A percentile compares a stretch with the other conserved stretches of the same genome.
These are phyloP conservation scores for Daldinia sp. DNA, from an alignment of 2,329 filamentous ascomycete genomes.

Conservation along the genomic window DNA sequence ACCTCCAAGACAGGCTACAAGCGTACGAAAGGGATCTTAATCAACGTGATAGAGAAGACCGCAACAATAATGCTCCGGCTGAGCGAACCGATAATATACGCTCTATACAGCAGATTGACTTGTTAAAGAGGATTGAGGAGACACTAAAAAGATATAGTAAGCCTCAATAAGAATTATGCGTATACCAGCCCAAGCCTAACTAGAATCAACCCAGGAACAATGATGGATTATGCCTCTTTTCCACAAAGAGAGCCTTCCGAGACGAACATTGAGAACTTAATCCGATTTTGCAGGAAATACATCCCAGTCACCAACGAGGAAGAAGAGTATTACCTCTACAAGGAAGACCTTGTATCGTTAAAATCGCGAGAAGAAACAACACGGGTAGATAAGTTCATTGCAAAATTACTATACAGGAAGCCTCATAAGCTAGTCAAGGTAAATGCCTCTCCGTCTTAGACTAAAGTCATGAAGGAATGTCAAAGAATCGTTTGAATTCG, in stretches of 20 bases:
- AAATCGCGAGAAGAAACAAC: constrained; percentile 19
- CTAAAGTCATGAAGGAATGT: neutral
- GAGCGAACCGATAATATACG: neutral
- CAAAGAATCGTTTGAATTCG: neutral
- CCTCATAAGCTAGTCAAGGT: constrained; percentile 18
- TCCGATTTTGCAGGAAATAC: constrained; percentile 7
- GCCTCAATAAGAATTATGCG: no score
- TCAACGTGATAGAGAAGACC: constrained; percentile 4
- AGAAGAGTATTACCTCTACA: constrained; percentile 18
- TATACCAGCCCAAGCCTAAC: neutral
- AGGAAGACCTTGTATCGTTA: constrained; percentile 20
- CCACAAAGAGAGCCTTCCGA: constrained; percentile 6
- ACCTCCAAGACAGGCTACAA: constrained; percentile 31
- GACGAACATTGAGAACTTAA: constrained; percentile 15
- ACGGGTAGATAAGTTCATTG: constrained; percentile 17
- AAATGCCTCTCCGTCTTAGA: neutral
- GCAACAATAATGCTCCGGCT: neutral
- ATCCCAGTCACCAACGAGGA: neutral
- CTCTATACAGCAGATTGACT: neutral
- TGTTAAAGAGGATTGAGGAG: constrained; percentile 25
- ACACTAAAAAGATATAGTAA: constrained; percentile 32
- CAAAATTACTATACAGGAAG: constrained; percentile 5
- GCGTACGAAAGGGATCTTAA: constrained; percentile 19
- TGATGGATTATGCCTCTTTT: constrained; percentile 11
- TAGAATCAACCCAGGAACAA: constrained; percentile 9